Percentiles rank a stretch among this genome's conserved stretches.
These are phyloP conservation scores for Entomortierella chlamydospora DNA, from an alignment of 192 early-diverging fungal species.

Conservation along the genomic window DNA sequence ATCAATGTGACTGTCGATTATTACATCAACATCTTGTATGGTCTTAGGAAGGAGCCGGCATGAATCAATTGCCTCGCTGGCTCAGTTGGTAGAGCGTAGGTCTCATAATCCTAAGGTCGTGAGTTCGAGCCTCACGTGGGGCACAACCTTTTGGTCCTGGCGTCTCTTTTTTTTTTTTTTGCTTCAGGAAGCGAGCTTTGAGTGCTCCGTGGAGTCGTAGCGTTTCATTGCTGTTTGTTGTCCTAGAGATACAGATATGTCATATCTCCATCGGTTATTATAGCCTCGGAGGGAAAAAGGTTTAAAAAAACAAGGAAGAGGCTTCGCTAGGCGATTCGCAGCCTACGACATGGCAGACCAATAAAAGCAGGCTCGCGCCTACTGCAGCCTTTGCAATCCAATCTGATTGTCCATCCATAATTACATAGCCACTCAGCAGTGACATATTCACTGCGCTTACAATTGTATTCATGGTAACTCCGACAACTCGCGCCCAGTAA, in stretches of 20 bases:
- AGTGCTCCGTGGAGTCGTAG: neutral
- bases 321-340: slow-evolving; percentile 22
- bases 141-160: slow-evolving; percentile 27
- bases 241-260: too few species aligned
- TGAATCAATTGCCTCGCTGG: slow-evolving; percentile 46
- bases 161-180: neutral
- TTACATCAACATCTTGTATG: too few species aligned
- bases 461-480: slow-evolving; percentile 25
- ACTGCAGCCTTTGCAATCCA: slow-evolving; percentile 50
- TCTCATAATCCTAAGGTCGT: slow-evolving; percentile 63
- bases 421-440: slow-evolving; percentile 41
- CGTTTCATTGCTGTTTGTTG: too few species aligned
- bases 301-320: slow-evolving; percentile 15
- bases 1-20: neutral
- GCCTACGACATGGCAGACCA: slow-evolving; percentile 28
- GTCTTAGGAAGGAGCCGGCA: too few species aligned
- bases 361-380: slow-evolving; percentile 17
- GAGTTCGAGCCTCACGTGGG: slow-evolving; percentile 57
- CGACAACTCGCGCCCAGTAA: slow-evolving; percentile 36
- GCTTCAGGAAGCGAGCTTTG: neutral
- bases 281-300: too few species aligned
- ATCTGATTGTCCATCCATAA: slow-evolving; percentile 41
- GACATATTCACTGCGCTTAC: slow-evolving; percentile 40
- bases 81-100: slow-evolving; percentile 62
- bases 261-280: too few species aligned